phyloP scores from a whole-genome alignment of 805 yeast species.

The Saccharomycopsis sp. region DNA sequence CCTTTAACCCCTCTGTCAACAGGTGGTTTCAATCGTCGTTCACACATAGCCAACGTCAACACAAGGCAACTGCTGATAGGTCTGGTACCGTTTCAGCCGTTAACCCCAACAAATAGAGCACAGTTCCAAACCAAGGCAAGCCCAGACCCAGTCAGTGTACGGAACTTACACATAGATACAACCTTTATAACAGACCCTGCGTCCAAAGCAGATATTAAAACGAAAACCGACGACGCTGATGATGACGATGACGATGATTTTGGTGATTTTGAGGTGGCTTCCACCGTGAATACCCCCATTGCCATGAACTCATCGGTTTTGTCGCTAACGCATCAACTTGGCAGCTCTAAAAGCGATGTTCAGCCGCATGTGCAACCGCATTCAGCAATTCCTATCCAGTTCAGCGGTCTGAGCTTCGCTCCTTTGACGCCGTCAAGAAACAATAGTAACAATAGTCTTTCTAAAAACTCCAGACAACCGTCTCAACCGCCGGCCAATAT shows the following conservation, averaged over 20 bases:
- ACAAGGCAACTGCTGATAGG: background rate
- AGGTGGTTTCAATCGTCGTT: background rate
- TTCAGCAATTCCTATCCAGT: background rate
- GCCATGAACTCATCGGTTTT: background rate
- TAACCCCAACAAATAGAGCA: background rate
- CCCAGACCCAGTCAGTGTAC: background rate
- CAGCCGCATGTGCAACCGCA: background rate
- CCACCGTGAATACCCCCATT: background rate
- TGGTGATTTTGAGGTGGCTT: slow-evolving; percentile 24
- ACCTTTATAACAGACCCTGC: background rate
- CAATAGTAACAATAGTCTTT: background rate
- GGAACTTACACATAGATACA: background rate
- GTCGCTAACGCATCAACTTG: background rate
- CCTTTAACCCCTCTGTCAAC: background rate
- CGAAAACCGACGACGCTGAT: background rate
- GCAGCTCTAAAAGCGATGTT: background rate
- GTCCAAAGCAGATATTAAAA: background rate
- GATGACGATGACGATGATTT: slow-evolving; percentile 24
- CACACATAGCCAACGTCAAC: background rate
- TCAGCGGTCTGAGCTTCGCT: background rate
- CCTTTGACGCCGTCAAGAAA: slow-evolving; percentile 4
- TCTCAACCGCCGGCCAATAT: background rate
- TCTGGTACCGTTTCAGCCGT: background rate
- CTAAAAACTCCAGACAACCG: background rate
- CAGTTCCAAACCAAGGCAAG: background rate